These are phyloP conservation scores for Blastomyces percursus DNA, from an alignment of 2,329 filamentous ascomycete genomes.

Conservation along the genomic window DNA sequence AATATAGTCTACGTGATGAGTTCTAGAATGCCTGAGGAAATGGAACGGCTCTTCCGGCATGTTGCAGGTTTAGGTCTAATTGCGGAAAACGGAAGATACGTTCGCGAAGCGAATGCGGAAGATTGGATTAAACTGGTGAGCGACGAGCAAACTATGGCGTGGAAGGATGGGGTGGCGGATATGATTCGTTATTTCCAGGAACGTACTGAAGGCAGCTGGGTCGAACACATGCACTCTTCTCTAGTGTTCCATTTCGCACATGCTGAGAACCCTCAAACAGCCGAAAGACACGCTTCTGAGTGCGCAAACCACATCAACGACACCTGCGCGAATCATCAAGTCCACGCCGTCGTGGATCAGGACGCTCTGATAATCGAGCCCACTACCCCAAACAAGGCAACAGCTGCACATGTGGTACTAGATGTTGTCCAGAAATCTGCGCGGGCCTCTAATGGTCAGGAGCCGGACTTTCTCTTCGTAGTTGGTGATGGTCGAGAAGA, in stretches of 20 bases:
- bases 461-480: conserved; percentile 77
- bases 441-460: conserved; percentile 14
- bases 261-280: conserved; percentile 64
- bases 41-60: conserved; percentile 73
- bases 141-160: conserved; percentile 55
- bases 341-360: conserved; percentile 73
- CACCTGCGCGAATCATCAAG: conserved; percentile 68
- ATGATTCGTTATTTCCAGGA: conserved; percentile 86
- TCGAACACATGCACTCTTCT: conserved; percentile 87
- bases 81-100: conserved; percentile 87
- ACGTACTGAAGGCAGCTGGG: conserved; percentile 73
- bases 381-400: conserved; percentile 75
- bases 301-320: conserved; percentile 94
- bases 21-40: conserved; percentile 71
- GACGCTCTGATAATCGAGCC: conserved; percentile 76
- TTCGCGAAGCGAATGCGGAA: conserved; percentile 57
- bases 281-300: conserved; percentile 70
- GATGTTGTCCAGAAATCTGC: conserved; percentile 46
- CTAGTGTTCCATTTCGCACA: conserved; percentile 83
- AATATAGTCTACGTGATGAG: conserved; percentile 95
- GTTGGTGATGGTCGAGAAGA: conserved; percentile 87
- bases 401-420: conserved; percentile 66
- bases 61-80: conserved; percentile 80
- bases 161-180: conserved; percentile 72
- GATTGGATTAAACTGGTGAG: conserved; percentile 73